Base-by-base conservation (phyloP, 306 rosid genomes). In the Geum urbanum region DNA sequence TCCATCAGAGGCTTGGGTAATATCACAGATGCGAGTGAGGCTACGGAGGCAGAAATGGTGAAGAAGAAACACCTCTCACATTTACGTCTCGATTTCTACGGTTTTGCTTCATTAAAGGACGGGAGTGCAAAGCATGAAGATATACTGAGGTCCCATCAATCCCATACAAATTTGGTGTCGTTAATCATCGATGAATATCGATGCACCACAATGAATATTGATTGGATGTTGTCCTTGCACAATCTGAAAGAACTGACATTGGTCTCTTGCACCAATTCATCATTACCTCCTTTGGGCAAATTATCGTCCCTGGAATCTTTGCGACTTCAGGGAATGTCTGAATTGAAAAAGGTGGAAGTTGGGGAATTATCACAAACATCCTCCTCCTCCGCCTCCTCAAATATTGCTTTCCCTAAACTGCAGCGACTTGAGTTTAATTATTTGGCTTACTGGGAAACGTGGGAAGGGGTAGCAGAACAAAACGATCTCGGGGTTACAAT, bases 241-340 rank as follows among this genome's bases (percentile, higher is more conserved):
- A 58, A 58, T 8, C 27, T 75, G 51, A 75, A 8, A 22, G 5
- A 10, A 1, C 58, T 0, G 0, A 4, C 4, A 19, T 22, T 73
- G 77, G 8, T 45, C 22, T 14, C 12, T 12, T 35, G 27, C 2
- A 24, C 0, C 1, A 24, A 24, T 24, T 24, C 27, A 24, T 24
- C 27, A 24, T 56, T 66, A 16, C 65, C 66, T 55, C 71, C 78
- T 65, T n/a, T 45, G 41, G 72, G 57, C 3, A 74, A 52, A 72
- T 15, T 73, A 32, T 63, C 63, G 7, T 52, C 47, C 8, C 63
- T 64, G 1, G 72, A 64, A 41, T 44, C 3, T 4, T 18, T 65
- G 9, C 0, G 0, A 0, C 27, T 24, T 0, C 2, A 63, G 16
- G 14, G 0, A 3, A 3, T 0, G 3, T 0, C 7, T 62, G 24